Conservation (phyloP, 2,329 filamentous ascomycete genomes). For the Mariannaea elegans region DNA sequence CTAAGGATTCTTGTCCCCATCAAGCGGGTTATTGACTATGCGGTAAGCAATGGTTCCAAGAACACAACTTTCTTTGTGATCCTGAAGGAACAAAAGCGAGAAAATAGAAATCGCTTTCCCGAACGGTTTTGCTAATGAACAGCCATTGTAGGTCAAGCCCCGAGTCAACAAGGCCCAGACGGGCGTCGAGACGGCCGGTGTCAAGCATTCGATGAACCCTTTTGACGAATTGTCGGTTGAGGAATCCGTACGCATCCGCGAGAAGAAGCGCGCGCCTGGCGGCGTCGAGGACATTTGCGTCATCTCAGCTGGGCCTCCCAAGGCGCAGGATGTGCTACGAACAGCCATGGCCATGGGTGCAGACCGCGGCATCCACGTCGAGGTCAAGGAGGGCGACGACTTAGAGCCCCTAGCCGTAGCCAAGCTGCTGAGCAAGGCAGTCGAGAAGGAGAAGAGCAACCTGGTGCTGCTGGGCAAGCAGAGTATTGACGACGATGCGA, state of each 20-base stretch:
- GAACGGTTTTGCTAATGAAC: conserved; percentile 14
- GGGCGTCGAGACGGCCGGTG: conserved; percentile 88
- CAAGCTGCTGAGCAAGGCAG: conserved; percentile 84
- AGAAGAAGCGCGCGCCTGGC: conserved; percentile 76
- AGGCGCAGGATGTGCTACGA: conserved; percentile 86
- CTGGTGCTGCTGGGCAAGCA: conserved; percentile 96
- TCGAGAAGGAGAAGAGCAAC: conserved; percentile 86
- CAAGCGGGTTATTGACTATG: conserved; percentile 89
- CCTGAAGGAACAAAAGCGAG: no score
- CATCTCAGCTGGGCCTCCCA: conserved; percentile 86
- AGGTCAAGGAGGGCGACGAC: conserved; percentile 77
- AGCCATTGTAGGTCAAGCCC: conserved; percentile 66
- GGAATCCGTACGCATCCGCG: conserved; percentile 93
- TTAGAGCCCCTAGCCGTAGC: conserved; percentile 92
- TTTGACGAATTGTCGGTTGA: conserved; percentile 99
- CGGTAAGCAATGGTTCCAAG: no score
- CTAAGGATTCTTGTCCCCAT: conserved; percentile 82
- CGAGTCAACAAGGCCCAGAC: conserved; percentile 79
- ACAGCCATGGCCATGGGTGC: conserved; percentile 99
- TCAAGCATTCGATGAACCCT: conserved; percentile 99
- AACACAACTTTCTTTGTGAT: no score
- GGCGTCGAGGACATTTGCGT: conserved; percentile 92
- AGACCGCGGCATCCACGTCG: conserved; percentile 89
- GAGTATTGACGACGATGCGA: conserved; percentile 95
- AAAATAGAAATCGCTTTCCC: no score